Conservation (phyloP, 352 stramenopile genomes). For the Phytophthora sp. region DNA sequence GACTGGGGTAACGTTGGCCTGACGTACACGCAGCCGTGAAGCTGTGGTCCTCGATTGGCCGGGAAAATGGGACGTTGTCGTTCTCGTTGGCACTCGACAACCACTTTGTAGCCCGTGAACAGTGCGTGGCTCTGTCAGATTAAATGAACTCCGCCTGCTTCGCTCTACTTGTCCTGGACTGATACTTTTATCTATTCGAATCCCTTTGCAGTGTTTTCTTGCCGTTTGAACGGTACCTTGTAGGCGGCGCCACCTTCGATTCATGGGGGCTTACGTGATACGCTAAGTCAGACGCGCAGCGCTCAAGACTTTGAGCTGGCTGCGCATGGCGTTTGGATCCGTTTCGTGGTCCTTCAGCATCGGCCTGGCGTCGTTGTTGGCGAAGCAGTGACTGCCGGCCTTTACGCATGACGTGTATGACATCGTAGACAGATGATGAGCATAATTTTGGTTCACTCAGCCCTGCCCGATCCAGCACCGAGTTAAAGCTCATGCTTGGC, state of each 20-base stretch:
- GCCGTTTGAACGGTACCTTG: slow-evolving; percentile 11
- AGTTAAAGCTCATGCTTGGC: slow-evolving; percentile 5
- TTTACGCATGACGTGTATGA: slow-evolving; percentile 42
- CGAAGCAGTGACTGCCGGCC: slow-evolving; percentile 27
- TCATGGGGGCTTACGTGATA: slow-evolving; percentile 16
- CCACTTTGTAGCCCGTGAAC: not conserved
- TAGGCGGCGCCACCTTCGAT: not conserved
- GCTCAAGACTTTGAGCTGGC: slow-evolving; percentile 5
- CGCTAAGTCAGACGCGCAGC: slow-evolving; percentile 22
- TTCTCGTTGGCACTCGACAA: not conserved
- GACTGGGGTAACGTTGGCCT: slow-evolving; percentile 73
- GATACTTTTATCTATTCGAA: slow-evolving; percentile 10
- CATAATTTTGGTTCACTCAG: not conserved
- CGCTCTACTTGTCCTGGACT: too few relatives aligned
- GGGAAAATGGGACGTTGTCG: not conserved
- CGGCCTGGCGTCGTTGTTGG: slow-evolving; percentile 6
- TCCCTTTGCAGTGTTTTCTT: not conserved
- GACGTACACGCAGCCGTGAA: slow-evolving; percentile 52
- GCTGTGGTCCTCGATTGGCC: not conserved
- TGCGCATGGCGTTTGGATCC: slow-evolving; percentile 4
- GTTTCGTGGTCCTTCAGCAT: not conserved
- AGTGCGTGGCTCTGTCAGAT: slow-evolving; percentile 7
- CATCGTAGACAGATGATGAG: slow-evolving; percentile 31
- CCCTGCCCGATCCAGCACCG: slow-evolving; percentile 4
- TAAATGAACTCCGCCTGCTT: slow-evolving; percentile 22